Evolutionary conservation across 2,329 filamentous ascomycete species (phyloP), one percentile per base, ranked within the genome.

Genomic region (Trichoderma guizhouense): DNA sequence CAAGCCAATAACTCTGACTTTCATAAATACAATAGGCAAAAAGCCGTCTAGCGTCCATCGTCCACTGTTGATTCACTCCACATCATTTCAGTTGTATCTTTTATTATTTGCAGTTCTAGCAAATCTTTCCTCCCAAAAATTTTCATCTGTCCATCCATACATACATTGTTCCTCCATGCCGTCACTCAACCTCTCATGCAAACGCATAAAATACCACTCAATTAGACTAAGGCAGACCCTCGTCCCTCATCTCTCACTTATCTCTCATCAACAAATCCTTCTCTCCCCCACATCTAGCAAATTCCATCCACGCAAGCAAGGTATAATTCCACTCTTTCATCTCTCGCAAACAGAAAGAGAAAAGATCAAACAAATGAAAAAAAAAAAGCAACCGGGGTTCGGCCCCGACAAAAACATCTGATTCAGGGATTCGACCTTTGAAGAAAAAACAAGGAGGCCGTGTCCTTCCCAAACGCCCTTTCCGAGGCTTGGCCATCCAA

Each of bases 381-480:
- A 60, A 36, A 34, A 28, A 30, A 60, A 28, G 43, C 24, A 39
- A 21, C n/a, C 30, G 30, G 57, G 57, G 12, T 15, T 21, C 24
- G 3, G 34, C n/a, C 34, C 30, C 32, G 24, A 36, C 14, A 43
- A n/a, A 58, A 67, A 67, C 64, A 67, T 58, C 64, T 28, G 66
- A 53, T 21, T 60, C 53, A 26, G 30, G 66, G 55, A 36, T 34
- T 62, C 62, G 61, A 71, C 60, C 61, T 53, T 53, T 53, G n/a
- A 51, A 47, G 12, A 24, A 57, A 34, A 5, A 47, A 36, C 30
- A 47, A 39, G 28, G 32, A 39, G 57, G 36, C 65, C 53, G 63
- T 28, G 24, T 58, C 65, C 63, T 71, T 61, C 71, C 71, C 32
- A n/a, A 76, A 76, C 75, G 74, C 75, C 76, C 24, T 71, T 60